Evolutionary conservation across 139 green algal species (phyloP).

Genomic region (Axilococcus clingmanii): DNA sequence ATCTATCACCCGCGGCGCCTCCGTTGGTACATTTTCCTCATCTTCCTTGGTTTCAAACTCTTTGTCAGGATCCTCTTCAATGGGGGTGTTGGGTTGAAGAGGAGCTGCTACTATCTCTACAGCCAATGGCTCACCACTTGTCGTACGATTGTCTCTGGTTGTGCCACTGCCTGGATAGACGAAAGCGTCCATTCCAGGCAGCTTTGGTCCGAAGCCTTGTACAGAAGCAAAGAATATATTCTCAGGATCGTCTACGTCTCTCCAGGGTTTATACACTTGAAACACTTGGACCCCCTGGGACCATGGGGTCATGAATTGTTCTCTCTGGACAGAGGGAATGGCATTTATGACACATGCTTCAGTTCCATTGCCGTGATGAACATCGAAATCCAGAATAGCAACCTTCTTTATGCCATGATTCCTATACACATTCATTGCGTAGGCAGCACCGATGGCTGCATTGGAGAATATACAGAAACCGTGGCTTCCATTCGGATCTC

Average conservation of each 20-base stretch:
- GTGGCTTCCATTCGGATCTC: constrained; percentile 46
- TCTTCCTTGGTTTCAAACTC: constrained; percentile 31
- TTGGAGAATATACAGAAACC: constrained; percentile 96
- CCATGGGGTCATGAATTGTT: constrained; percentile 52
- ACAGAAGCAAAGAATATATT: constrained; percentile 85
- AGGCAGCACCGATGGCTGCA: constrained; percentile 78
- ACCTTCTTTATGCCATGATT: constrained; percentile 55
- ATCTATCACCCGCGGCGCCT: constrained; percentile 76
- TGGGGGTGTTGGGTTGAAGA: background rate
- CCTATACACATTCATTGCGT: constrained; percentile 71
- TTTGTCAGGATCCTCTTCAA: constrained; percentile 32
- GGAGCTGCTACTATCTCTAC: background rate
- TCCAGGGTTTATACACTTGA: constrained; percentile 71
- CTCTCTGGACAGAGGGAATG: constrained; percentile 18
- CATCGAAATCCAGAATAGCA: constrained; percentile 88
- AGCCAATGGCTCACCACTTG: background rate
- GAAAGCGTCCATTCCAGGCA: constrained; percentile 16
- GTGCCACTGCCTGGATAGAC: constrained; percentile 78
- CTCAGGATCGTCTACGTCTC: constrained; percentile 65
- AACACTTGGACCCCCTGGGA: constrained; percentile 64
- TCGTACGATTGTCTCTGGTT: constrained; percentile 53
- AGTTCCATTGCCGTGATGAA: constrained; percentile 92
- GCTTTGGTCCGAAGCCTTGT: constrained; percentile 58
- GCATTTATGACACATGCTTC: constrained; percentile 39
- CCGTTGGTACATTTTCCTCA: constrained; percentile 11